Evolutionary conservation across 108 stramenopile genomes (phyloP).

Genomic region (Phaeodactylum tricornutum): DNA sequence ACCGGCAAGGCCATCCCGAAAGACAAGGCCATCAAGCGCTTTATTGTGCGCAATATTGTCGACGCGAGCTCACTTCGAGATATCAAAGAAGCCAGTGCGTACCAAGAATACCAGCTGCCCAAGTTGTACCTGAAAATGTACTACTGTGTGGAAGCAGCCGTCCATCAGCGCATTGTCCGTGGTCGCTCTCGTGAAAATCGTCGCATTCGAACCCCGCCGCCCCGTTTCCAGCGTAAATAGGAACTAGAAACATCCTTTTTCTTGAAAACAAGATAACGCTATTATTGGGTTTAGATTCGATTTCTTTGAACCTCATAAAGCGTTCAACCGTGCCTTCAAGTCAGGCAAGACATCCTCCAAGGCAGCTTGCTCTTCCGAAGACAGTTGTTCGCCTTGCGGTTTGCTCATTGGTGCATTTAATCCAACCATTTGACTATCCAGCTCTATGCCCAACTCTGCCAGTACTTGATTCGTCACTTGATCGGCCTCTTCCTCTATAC

Average conservation of each 20-base stretch:
- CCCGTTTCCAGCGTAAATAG: conserved; percentile 20
- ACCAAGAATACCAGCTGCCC: conserved; percentile 97
- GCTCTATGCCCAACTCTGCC: conserved; percentile 78
- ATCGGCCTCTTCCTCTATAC: conserved; percentile 71
- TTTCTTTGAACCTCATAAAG: conserved; percentile 27
- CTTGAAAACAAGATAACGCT: not conserved
- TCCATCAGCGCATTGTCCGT: conserved; percentile 99
- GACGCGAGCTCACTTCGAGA: conserved; percentile 97
- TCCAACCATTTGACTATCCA: conserved; percentile 71
- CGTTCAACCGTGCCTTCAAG: conserved; percentile 70
- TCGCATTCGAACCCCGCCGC: conserved; percentile 91
- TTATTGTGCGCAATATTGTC: conserved; percentile 99
- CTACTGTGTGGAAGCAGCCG: conserved; percentile 99
- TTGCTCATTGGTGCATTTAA: conserved; percentile 50
- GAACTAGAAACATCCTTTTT: not conserved
- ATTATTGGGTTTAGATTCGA: not conserved
- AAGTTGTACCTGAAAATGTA: conserved; percentile 99
- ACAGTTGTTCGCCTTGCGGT: conserved; percentile 20
- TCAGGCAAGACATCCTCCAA: conserved; percentile 60
- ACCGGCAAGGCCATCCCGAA: conserved; percentile 99
- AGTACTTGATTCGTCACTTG: conserved; percentile 59
- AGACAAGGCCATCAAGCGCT: conserved; percentile 99
- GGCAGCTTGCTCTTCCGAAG: conserved; percentile 47
- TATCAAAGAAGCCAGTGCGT: conserved; percentile 98
- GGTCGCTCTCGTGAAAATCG: conserved; percentile 88